Evolutionary conservation across 371 early-diverging fungal genomes (phyloP).

Genomic region (Syncephalis fuscata): DNA sequence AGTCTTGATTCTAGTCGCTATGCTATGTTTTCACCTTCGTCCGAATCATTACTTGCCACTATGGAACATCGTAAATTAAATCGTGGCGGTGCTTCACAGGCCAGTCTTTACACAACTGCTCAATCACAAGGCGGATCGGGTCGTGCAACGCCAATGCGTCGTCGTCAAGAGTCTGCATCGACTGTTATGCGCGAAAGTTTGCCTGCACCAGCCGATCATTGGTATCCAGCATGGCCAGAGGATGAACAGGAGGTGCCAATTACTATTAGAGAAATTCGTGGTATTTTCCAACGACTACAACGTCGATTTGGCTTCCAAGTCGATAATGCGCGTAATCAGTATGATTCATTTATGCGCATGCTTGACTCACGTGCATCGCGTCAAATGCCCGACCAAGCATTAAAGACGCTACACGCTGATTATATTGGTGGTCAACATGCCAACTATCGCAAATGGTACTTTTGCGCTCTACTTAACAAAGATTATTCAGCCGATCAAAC

Average conservation of each 20-base stretch:
- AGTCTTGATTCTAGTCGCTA: slow-evolving; percentile 32
- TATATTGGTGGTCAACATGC: slow-evolving; percentile 73
- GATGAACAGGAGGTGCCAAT: slow-evolving; percentile 41
- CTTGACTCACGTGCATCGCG: slow-evolving; percentile 73
- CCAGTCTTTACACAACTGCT: slow-evolving; percentile 3
- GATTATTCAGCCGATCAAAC: slow-evolving; percentile 36
- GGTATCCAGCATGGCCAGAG: slow-evolving; percentile 14
- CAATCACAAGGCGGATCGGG: slow-evolving; percentile 10
- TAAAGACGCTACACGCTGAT: slow-evolving; percentile 66
- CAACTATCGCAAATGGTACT: slow-evolving; percentile 77
- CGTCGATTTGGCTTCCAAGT: slow-evolving; percentile 68
- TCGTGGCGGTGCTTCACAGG: slow-evolving; percentile 8
- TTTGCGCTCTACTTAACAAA: slow-evolving; percentile 60
- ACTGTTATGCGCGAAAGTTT: not conserved
- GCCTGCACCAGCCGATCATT: slow-evolving; percentile 1
- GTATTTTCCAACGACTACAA: slow-evolving; percentile 37
- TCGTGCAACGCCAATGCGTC: not conserved
- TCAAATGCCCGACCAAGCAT: slow-evolving; percentile 51
- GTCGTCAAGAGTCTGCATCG: not conserved
- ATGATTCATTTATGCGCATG: slow-evolving; percentile 62
- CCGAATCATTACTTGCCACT: slow-evolving; percentile 54
- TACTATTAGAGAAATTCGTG: slow-evolving; percentile 41
- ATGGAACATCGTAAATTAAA: slow-evolving; percentile 49
- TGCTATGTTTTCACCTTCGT: slow-evolving; percentile 50
- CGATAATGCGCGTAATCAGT: slow-evolving; percentile 59